Evolutionary conservation across 257 asterid species (phyloP).

Genomic region (Petunia secreta): DNA sequence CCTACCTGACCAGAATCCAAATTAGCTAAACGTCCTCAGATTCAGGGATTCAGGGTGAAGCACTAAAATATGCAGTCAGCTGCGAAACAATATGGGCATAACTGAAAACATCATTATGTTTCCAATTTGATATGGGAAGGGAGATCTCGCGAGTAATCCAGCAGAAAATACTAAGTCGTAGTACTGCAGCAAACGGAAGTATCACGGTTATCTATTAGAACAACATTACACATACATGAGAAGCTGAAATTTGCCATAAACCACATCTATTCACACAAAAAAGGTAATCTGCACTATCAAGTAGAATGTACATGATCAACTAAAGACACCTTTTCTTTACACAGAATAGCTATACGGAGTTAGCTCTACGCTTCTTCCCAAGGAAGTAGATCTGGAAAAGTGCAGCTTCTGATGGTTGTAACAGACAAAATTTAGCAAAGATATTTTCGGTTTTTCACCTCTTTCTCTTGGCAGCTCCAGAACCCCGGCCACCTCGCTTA

Average conservation of each 20-base stretch:
- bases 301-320: slow-evolving; percentile 19
- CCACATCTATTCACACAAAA: slow-evolving; percentile 9
- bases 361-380: not conserved
- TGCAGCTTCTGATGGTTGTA: slow-evolving; percentile 19
- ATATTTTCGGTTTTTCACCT: slow-evolving; percentile 43
- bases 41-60: not conserved
- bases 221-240: not conserved
- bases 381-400: not conserved
- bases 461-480: slow-evolving; percentile 75
- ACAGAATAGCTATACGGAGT: slow-evolving; percentile 12
- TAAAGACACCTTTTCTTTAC: not conserved
- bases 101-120: no score
- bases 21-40: no score
- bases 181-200: not conserved
- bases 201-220: not conserved
- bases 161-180: not conserved
- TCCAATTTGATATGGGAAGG: no score
- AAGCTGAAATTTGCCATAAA: not conserved
- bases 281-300: not conserved
- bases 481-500: slow-evolving; percentile 47
- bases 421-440: slow-evolving; percentile 4
- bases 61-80: not conserved
- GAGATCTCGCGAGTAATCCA: not conserved
- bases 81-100: not conserved
- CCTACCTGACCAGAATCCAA: no score